Evolutionary conservation across 768 basidiomycete genomes (phyloP), one percentile per base, ranked within the genome.

Genomic region (Royoungia palumana): DNA sequence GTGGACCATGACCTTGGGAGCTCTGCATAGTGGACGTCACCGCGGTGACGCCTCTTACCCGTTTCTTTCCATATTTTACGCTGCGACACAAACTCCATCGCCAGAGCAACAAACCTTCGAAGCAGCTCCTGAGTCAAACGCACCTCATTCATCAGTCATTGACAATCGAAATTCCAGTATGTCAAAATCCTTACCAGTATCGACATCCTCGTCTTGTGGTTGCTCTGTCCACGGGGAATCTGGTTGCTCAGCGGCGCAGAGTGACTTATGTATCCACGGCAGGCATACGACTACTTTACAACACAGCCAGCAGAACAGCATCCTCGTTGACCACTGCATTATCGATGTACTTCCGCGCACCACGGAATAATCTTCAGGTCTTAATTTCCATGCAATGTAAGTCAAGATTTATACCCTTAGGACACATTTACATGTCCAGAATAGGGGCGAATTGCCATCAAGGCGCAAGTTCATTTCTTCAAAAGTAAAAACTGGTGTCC

Each of bases 111-210:
- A 52, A 66, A 46, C 35, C 32, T 55, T 45, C 38, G 62, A 40
- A 65, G 46, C 39, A 64, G 38, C 35, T 48, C 55, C 64, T 65
- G 42, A 17, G 53, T 50, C 35, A 40, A 32, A 42, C 13, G 13
- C 30, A 25, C 20, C 44, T 34, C 12, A 21, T 44, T 24, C 49
- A 47, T 65, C 48, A 65, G 64, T 46, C 35, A 52, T 45, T 34
- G 41, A 17, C 40, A 35, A 17, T 43, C 36, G 47, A 35, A 22
- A 43, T 47, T 44, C 16, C 47, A 54, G 38, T 54, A 45, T 28
- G 34, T 57, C 30, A 47, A n/a, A 57, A 37, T 39, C 40, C 64
- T 62, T 47, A 65, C 64, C 62, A 66, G 50, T 53, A 65, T 60
- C 25, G 64, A 41, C 64, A 65, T 65, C 50, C 51, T 60, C 25